A percentile compares a stretch with the other conserved stretches of the same genome.
These are phyloP conservation scores for Bidens hawaiensis DNA, from an alignment of 140 eudicot genomes.

Conservation along the genomic window DNA sequence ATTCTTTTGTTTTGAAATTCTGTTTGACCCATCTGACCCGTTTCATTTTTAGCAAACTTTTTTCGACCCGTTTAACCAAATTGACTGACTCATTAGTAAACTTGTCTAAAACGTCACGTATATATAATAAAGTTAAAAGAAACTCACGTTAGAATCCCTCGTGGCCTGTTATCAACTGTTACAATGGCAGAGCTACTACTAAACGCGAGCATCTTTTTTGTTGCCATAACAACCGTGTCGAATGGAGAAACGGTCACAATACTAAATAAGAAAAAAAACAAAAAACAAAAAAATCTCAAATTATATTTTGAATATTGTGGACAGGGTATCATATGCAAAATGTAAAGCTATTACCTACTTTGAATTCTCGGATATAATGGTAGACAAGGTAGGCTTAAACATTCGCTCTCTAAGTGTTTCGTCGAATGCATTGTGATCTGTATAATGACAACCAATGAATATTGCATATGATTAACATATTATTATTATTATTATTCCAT, in stretches of 20 bases:
- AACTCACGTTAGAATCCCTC: constrained; percentile 86
- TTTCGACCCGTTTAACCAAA: neutral
- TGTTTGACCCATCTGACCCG: no score
- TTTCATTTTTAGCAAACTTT: neutral
- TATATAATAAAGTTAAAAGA: neutral
- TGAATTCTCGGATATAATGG: constrained; percentile 79
- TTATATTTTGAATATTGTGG: constrained; percentile 2
- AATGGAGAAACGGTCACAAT: constrained; percentile 68
- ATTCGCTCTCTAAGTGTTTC: constrained; percentile 80
- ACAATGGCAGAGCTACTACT: constrained; percentile 72
- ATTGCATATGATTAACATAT: neutral
- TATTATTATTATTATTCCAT: no score
- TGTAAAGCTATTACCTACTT: constrained; percentile 89
- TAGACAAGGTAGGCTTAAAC: constrained; percentile 85
- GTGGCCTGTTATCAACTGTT: constrained; percentile 82
- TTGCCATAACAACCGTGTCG: constrained; percentile 79
- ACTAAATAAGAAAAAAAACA: constrained; percentile 45
- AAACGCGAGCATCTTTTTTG: constrained; percentile 84
- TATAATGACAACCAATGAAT: neutral
- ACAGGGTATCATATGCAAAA: neutral
- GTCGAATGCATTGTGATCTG: constrained; percentile 72
- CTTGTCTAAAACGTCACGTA: no score
- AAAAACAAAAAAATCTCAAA: neutral
- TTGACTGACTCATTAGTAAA: neutral
- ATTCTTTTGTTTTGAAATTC: no score